Evolutionary conservation across 108 stramenopile species (phyloP), one percentile per base, ranked within the genome.

Genomic region (Nannochloropsis gaditana): DNA sequence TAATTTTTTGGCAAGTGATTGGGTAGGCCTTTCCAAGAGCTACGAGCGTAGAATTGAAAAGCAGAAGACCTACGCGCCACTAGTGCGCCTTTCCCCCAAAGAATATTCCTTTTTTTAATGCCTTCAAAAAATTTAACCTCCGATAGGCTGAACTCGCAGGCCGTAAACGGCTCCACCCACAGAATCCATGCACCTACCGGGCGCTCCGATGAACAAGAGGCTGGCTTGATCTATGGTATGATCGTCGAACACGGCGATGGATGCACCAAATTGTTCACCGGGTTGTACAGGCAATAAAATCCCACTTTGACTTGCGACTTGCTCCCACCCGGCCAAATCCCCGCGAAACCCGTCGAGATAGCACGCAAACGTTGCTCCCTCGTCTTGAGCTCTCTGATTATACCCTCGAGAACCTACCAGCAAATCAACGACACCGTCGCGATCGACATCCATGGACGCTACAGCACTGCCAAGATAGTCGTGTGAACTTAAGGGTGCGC

Each of bases 231-330:
- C n/a, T 15, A 15, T 15, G 59, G 19, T 73, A n/a, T 15, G 59
- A 6, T 73, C 59, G n/a, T 73, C 59, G 4, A 73, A 2, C 15
- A 73, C 59, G 3, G 59, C 4, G n/a, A 73, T 73, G 4, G 59
- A 15, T 15, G 59, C 59, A n/a, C 59, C 59, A 73, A 73, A 73
- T n/a, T 73, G 59, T n/a, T 73, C 59, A 15, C 59, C 59, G 15
- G 59, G 59, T 73, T 73, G 59, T n/a, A 73, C 59, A n/a, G 59
- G 59, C 8, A 73, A 15, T n/a, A 73, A 2, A 3, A 73, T n/a
- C 19, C 59, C 59, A 73, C 59, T 73, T n/a, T 73, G 59, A n/a
- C 59, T 73, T n/a, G 59, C 59, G 15, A 73, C 59, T n/a, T 73
- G 59, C 59, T 73, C 59, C 59, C 59, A 73, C 59, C 59, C 59